Evolutionary conservation across 2,329 filamentous ascomycete genomes (phyloP).

Genomic region (Drechmeria coniospora): DNA sequence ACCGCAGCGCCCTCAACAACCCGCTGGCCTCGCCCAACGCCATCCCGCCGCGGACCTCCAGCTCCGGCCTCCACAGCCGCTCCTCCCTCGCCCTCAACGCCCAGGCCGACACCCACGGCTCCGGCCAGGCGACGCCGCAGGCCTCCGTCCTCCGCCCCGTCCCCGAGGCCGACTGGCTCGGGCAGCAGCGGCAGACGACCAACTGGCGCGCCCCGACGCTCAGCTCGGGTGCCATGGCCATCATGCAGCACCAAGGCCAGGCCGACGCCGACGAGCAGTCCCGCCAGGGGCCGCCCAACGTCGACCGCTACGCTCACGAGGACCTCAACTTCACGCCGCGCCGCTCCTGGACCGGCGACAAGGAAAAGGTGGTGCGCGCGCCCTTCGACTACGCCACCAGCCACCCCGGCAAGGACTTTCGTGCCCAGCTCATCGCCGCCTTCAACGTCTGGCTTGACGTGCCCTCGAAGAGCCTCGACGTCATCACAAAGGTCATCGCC

Average conservation of each 20-base stretch:
- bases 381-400: conserved; percentile 69
- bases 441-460: conserved; percentile 74
- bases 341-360: conserved; percentile 52
- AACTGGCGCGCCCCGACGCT: conserved; percentile 2
- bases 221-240: conserved; percentile 4
- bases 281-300: conserved; percentile 26
- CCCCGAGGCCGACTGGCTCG: conserved; percentile 46
- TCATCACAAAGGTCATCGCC: conserved; percentile 66
- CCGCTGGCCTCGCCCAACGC: conserved; percentile 36
- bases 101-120: conserved; percentile 21
- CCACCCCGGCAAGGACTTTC: conserved; percentile 74
- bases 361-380: conserved; percentile 62
- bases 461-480: conserved; percentile 48
- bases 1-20: conserved; percentile 5
- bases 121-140: conserved; percentile 4
- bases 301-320: conserved; percentile 36
- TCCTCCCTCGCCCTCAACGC: conserved; percentile 25
- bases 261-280: conserved; percentile 10
- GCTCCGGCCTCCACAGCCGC: conserved; percentile 14
- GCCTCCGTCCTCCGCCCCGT: conserved; percentile 31
- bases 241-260: conserved; percentile 18
- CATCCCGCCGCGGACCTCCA: conserved; percentile 60
- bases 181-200: conserved; percentile 14
- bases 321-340: conserved; percentile 36
- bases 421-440: conserved; percentile 61